Evolutionary conservation across 2,329 filamentous ascomycete species (phyloP).

Genomic region (Didymella sp.): DNA sequence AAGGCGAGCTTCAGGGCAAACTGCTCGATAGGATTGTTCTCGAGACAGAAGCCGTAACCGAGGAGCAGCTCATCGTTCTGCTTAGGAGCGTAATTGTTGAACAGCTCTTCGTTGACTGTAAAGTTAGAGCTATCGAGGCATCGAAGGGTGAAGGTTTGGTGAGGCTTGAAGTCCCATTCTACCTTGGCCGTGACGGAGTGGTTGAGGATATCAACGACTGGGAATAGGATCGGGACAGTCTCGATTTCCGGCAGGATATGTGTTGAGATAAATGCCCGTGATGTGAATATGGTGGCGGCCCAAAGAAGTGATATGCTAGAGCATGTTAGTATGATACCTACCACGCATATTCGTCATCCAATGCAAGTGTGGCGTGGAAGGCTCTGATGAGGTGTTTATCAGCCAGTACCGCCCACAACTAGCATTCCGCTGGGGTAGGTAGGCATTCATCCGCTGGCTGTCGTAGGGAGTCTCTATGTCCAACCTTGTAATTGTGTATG

Average conservation of each 20-base stretch:
- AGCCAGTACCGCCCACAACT: background rate
- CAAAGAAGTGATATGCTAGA: conserved; percentile 57
- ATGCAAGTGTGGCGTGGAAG: background rate
- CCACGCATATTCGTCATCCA: background rate
- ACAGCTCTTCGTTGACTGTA: conserved; percentile 52
- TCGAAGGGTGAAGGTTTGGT: conserved; percentile 49
- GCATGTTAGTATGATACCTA: conserved; percentile 24
- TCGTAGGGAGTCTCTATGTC: background rate
- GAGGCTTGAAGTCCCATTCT: conserved; percentile 52
- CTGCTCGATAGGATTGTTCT: conserved; percentile 56
- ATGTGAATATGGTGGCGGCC: conserved; percentile 61
- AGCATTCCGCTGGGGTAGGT: background rate
- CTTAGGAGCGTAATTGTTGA: conserved; percentile 63
- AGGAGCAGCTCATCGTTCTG: conserved; percentile 61
- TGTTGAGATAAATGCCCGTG: conserved; percentile 58
- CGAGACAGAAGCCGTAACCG: conserved; percentile 61
- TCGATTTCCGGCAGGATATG: conserved; percentile 39
- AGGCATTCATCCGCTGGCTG: background rate
- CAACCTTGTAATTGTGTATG: background rate
- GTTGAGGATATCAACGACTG: conserved; percentile 59
- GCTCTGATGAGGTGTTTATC: background rate
- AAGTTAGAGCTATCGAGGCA: conserved; percentile 47
- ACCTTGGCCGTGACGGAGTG: conserved; percentile 57
- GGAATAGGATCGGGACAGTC: conserved; percentile 55
- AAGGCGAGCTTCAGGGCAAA: conserved; percentile 54